Evolutionary conservation across 192 early-diverging fungal genomes (phyloP).

Genomic region (Backusella tuberculispora): DNA sequence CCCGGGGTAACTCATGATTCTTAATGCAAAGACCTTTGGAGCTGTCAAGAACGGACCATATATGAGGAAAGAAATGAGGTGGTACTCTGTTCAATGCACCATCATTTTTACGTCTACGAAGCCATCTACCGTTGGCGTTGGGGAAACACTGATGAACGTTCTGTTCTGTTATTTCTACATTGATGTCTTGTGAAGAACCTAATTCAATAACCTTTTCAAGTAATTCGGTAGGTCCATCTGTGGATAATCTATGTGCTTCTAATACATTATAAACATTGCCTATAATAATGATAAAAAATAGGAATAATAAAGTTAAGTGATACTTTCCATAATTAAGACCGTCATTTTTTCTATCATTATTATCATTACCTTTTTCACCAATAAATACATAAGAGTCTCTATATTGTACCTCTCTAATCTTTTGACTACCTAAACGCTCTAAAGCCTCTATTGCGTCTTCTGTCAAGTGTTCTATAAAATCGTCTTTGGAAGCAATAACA

Average conservation of each 20-base stretch:
- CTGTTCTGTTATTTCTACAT: conserved; percentile 48
- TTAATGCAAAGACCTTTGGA: conserved; percentile 64
- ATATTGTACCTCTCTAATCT: conserved; percentile 59
- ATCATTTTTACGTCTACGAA: conserved; percentile 78
- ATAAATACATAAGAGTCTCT: conserved; percentile 83
- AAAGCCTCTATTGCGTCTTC: conserved; percentile 57
- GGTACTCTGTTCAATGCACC: conserved; percentile 84
- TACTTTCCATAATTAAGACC: not conserved
- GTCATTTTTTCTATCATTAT: not conserved
- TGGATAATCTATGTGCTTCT: conserved; percentile 55
- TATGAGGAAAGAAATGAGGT: conserved; percentile 73
- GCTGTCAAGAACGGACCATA: conserved; percentile 68
- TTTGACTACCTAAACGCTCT: conserved; percentile 63
- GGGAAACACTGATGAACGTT: conserved; percentile 50
- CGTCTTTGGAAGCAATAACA: conserved; percentile 65
- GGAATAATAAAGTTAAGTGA: not conserved
- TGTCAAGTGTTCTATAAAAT: conserved; percentile 68
- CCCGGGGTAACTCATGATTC: conserved; percentile 59
- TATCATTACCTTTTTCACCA: conserved; percentile 69
- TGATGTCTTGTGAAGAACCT: conserved; percentile 42
- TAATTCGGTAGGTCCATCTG: conserved; percentile 61
- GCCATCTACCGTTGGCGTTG: conserved; percentile 62
- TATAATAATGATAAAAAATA: not conserved
- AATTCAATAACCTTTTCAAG: conserved; percentile 58
- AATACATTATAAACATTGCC: conserved; percentile 28